A percentile compares a stretch with the other conserved stretches of the same genome.
These are phyloP conservation scores for Tolypocladium capitatum DNA, from an alignment of 2,329 filamentous ascomycete genomes.

Conservation along the genomic window DNA sequence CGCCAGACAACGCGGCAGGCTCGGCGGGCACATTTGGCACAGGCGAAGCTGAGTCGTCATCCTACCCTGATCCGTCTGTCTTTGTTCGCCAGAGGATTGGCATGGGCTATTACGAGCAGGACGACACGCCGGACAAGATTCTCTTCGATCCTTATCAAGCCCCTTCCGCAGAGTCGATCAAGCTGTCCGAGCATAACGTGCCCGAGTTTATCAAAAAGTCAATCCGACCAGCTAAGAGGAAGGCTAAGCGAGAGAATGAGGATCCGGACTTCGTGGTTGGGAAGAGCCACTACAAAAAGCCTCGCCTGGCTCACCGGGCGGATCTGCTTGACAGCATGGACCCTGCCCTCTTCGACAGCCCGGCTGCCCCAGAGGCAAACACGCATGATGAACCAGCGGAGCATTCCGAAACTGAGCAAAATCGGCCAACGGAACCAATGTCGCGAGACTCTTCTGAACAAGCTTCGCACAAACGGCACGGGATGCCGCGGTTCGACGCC, in stretches of 20 bases:
- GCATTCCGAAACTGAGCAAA: constrained; percentile 6
- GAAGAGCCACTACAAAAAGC: constrained; percentile 30
- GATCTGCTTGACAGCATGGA: constrained; percentile 32
- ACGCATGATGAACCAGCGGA: constrained; percentile 8
- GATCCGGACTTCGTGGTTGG: constrained; percentile 38
- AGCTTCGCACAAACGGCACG: constrained; percentile 9
- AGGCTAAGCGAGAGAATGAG: constrained; percentile 37
- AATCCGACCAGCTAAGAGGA: constrained; percentile 38
- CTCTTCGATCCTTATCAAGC: constrained; percentile 46
- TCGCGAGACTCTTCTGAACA: constrained; percentile 4
- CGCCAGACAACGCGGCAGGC: constrained; percentile 1
- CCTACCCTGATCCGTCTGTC: constrained; percentile 37
- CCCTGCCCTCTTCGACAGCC: constrained; percentile 33
- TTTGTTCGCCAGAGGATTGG: constrained; percentile 37
- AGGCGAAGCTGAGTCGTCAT: constrained; percentile 16
- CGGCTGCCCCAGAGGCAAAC: constrained; percentile 7
- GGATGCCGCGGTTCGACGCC: constrained; percentile 21
- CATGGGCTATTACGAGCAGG: constrained; percentile 48
- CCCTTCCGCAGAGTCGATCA: constrained; percentile 31
- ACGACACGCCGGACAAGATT: constrained; percentile 43
- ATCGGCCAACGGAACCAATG: constrained; percentile 3
- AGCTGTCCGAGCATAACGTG: constrained; percentile 30
- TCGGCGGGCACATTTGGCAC: constrained; percentile 10
- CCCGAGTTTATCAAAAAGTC: constrained; percentile 43
- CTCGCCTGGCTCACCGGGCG: constrained; percentile 13